Evolutionary conservation across 306 rosid species (phyloP), one percentile per base, ranked within the genome.

Genomic region (Dryas alaskensis): DNA sequence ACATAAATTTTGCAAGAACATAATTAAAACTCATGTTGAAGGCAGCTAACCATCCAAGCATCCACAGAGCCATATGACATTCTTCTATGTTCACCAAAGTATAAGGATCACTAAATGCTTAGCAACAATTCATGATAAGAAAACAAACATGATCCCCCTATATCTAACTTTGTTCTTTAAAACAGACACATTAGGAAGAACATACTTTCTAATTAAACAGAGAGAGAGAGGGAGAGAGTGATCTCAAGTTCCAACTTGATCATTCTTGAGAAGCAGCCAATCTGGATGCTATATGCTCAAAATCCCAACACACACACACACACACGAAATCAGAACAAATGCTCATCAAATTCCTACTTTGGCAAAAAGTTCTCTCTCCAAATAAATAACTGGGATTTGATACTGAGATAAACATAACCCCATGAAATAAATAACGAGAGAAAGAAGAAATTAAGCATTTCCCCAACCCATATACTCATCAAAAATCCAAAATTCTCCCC

Each of bases 161-260:
- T 50, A 17, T 44, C 7, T 22, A 59, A 9, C 44, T 11, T 10
- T 61, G 10, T 43, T 16, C 52, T 51, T 42, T 31, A 12, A 11
- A 14, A 44, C 68, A 17, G 4, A 39, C n/a, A 17, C 37, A 60
- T 52, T 74, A 40, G 31, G 44, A 76, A 25, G 42, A n/a, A 39
- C 5, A 50, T 2, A 25, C 55, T 27, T 22, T 47, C 13, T 47
- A 3, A 22, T 22, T 52, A 39, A 51, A 44, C 39, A 12, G 6
- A 13, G 5, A 11, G 49, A 59, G 42, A 67, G 17, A 22, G 9
- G 43, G 7, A 22, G 4, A 25, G 10, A 76, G 12, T 44, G 49
- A n/a, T 8, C 52, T 39, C 4, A 58, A 58, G 65, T 19, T 51
- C 66, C 69, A 66, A 22, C 67, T 70, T 54, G 72, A 60, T 43